Conservation (phyloP, 768 basidiomycete species). For the Naematelia encephala region DNA sequence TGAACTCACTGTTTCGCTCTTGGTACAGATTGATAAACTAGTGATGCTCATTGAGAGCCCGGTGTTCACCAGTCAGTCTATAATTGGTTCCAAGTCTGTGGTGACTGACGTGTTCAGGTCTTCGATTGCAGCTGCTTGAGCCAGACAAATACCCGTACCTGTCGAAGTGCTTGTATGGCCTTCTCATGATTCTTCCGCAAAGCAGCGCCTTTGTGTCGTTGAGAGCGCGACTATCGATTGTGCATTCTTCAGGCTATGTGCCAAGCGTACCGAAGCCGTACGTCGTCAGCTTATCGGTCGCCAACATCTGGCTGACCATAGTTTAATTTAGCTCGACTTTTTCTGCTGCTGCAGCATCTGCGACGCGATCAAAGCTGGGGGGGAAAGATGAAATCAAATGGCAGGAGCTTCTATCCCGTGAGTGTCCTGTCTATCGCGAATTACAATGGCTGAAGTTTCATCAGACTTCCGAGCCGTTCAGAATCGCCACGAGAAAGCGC, state of each 20-base stretch:
- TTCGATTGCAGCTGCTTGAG: constrained; percentile 87
- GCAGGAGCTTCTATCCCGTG: constrained; percentile 78
- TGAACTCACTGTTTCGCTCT: constrained; percentile 88
- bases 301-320: too few species aligned
- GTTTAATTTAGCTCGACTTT: constrained; percentile 11
- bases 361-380: constrained; percentile 70
- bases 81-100: not conserved
- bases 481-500: constrained; percentile 83
- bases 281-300: too few species aligned
- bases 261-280: not conserved
- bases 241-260: constrained; percentile 84
- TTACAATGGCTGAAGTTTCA: not conserved
- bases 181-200: constrained; percentile 95
- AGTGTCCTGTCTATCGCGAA: constrained; percentile 12
- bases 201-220: constrained; percentile 93
- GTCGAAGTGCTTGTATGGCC: constrained; percentile 95
- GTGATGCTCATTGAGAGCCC: constrained; percentile 98
- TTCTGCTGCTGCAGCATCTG: constrained; percentile 26
- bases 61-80: constrained; percentile 82
- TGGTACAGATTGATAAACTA: constrained; percentile 95
- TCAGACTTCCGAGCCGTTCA: constrained; percentile 81
- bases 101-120: constrained; percentile 35
- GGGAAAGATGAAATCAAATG: constrained; percentile 91
- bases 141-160: constrained; percentile 94
- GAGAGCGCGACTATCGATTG: constrained; percentile 87